Percentiles rank a stretch among this genome's conserved stretches.
Evolutionary conservation across 2,329 filamentous ascomycete genomes (phyloP).

Genomic region (Stagonosporopsis chrysanthemi): DNA sequence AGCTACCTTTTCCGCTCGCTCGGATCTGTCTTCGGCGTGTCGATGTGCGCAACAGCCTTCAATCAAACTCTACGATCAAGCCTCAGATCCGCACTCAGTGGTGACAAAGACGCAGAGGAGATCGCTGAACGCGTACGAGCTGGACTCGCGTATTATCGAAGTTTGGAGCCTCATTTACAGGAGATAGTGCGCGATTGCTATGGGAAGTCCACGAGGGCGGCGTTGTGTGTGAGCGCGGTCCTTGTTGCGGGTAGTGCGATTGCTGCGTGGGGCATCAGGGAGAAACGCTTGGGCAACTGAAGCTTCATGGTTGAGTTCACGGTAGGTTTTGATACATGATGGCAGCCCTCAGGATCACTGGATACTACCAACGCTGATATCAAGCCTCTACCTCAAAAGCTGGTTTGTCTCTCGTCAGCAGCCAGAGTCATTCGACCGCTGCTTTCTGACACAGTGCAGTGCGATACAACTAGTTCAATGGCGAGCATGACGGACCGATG

Average conservation of each 20-base stretch:
- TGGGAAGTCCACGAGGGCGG: slow-evolving; percentile 61
- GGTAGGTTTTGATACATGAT: no score
- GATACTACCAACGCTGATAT: background rate
- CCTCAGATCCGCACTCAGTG: slow-evolving; percentile 62
- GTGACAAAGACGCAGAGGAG: slow-evolving; percentile 65
- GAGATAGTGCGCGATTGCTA: slow-evolving; percentile 72
- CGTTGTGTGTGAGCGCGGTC: slow-evolving; percentile 59
- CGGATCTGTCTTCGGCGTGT: slow-evolving; percentile 70
- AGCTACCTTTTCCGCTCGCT: slow-evolving; percentile 82
- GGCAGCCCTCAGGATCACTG: background rate
- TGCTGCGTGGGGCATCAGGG: slow-evolving; percentile 55
- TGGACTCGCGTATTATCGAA: slow-evolving; percentile 72
- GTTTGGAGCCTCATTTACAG: slow-evolving; percentile 67
- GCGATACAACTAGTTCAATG: background rate
- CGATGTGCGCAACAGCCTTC: slow-evolving; percentile 73
- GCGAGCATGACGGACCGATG: background rate
- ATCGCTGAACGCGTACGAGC: slow-evolving; percentile 75
- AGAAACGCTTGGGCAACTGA: slow-evolving; percentile 49
- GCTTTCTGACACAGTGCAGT: background rate
- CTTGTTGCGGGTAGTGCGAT: slow-evolving; percentile 60
- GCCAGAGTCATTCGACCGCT: background rate
- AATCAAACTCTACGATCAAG: slow-evolving; percentile 71
- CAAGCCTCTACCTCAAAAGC: background rate
- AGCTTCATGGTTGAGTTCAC: background rate
- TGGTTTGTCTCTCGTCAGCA: background rate